Conservation (phyloP, 2,329 filamentous ascomycete genomes). For the Hypoxylon sp. region DNA sequence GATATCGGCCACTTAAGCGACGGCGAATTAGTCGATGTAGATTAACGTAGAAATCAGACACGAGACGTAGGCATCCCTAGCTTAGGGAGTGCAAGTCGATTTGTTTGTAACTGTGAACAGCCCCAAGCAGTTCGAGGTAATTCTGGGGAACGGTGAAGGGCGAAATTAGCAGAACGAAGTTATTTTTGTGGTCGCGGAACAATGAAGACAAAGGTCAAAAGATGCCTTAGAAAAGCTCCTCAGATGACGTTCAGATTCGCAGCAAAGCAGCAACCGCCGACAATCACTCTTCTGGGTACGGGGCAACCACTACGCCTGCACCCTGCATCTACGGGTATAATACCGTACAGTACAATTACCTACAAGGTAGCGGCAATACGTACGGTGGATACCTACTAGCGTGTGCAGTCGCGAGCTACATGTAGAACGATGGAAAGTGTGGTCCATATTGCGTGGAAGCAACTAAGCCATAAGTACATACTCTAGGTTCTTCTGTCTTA, state of each 20-base stretch:
- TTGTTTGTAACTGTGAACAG: conserved; percentile 10
- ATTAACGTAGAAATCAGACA: conserved; percentile 11
- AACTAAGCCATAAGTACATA: conserved; percentile 5
- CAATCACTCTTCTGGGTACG: conserved; percentile 22
- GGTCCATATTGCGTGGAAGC: not conserved
- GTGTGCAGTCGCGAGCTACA: not conserved
- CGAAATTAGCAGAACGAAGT: conserved; percentile 15
- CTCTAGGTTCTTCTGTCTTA: not conserved
- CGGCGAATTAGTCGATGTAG: conserved; percentile 11
- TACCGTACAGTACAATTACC: conserved; percentile 2
- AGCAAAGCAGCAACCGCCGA: conserved; percentile 26
- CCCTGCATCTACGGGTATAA: conserved; percentile 9
- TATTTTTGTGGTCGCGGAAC: conserved; percentile 31
- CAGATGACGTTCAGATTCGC: conserved; percentile 44
- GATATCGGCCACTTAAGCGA: conserved; percentile 15
- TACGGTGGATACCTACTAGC: conserved; percentile 7
- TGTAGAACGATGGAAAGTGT: conserved; percentile 12
- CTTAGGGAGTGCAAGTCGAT: conserved; percentile 16
- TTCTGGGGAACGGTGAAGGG: conserved; percentile 11
- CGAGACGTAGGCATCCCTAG: not conserved
- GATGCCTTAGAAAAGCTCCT: conserved; percentile 28
- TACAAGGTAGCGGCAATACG: not conserved
- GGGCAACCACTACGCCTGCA: conserved; percentile 27
- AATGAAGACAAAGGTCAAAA: conserved; percentile 37
- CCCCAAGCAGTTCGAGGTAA: conserved; percentile 15